A percentile compares a stretch with the other conserved stretches of the same genome.
phyloP scores from a whole-genome alignment of 2,329 filamentous ascomycete genomes.

The Emergomyces pasteurianus region DNA sequence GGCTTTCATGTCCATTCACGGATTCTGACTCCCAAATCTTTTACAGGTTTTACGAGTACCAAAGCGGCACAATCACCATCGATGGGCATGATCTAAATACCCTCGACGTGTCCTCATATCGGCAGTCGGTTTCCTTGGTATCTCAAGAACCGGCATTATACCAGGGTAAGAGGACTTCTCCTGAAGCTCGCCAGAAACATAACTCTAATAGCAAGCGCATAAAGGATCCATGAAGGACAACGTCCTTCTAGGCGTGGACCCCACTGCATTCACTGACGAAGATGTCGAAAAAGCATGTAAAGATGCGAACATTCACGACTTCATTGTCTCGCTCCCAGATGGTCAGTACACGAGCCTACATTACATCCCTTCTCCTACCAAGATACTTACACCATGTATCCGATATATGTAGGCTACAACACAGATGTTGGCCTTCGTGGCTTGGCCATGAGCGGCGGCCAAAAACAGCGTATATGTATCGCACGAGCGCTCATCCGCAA shows the following conservation, averaged over 20 bases:
- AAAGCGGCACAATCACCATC: constrained; percentile 26
- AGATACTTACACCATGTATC: neutral
- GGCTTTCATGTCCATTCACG: neutral
- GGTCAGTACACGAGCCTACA: constrained; percentile 13
- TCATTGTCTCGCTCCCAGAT: constrained; percentile 41
- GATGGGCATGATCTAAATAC: constrained; percentile 20
- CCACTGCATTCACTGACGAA: constrained; percentile 25
- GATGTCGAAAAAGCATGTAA: constrained; percentile 36
- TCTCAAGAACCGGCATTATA: constrained; percentile 36
- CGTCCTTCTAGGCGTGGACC: constrained; percentile 34
- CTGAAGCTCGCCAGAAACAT: neutral
- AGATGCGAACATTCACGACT: constrained; percentile 42
- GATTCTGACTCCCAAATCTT: neutral
- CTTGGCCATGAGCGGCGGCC: constrained; percentile 40
- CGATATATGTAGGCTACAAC: constrained; percentile 21
- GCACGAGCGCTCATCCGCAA: constrained; percentile 43
- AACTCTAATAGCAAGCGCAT: constrained; percentile 2
- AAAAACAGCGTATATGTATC: constrained; percentile 45
- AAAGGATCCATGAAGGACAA: constrained; percentile 33
- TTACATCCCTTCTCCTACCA: neutral
- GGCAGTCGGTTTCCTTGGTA: constrained; percentile 23
- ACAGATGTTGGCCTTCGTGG: constrained; percentile 41
- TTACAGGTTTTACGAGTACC: constrained; percentile 12
- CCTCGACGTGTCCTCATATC: constrained; percentile 21
- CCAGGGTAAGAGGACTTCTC: constrained; percentile 17